phyloP scores from a whole-genome alignment of 1,139 yeast genomes.

The Eremothecium sinecaudum region DNA sequence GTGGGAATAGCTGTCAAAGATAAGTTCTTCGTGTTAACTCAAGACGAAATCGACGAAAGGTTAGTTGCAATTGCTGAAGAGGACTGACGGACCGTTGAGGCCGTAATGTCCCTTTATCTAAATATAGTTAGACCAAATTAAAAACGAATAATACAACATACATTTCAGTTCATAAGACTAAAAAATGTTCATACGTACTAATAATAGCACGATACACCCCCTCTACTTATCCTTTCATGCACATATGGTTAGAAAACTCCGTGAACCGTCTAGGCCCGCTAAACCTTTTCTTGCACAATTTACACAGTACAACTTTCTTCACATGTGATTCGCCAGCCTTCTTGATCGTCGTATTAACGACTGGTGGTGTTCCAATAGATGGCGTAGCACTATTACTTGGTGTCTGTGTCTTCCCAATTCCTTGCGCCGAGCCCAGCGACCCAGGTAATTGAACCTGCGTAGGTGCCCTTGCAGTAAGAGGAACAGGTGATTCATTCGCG shows the following conservation, averaged over 20 bases:
- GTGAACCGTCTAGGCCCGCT: conserved; percentile 20
- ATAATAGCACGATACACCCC: neutral
- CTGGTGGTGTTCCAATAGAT: conserved; percentile 6
- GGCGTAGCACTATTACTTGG: conserved; percentile 7
- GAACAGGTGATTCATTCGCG: conserved; percentile 5
- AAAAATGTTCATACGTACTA: conserved; percentile 2
- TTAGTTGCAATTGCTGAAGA: conserved; percentile 91
- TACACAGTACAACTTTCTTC: conserved; percentile 20
- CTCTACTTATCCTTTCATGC: conserved; percentile 11
- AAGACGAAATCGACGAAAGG: conserved; percentile 90
- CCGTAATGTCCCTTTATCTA: too few species aligned
- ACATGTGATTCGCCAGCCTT: conserved; percentile 4
- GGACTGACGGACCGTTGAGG: conserved; percentile 57
- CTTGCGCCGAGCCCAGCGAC: conserved; percentile 2
- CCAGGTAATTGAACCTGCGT: conserved; percentile 1
- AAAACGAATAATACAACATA: conserved; percentile 1
- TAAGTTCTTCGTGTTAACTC: conserved; percentile 58
- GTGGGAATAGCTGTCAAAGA: conserved; percentile 74
- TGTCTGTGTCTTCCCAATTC: conserved; percentile 4
- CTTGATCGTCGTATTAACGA: conserved; percentile 7
- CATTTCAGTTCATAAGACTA: conserved; percentile 2
- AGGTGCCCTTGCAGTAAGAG: conserved; percentile 3
- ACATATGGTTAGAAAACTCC: conserved; percentile 15
- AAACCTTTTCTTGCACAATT: conserved; percentile 19
- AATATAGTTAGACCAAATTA: too few species aligned